These are phyloP conservation scores for Plasmodium berghei DNA, from an alignment of 169 alveolate genomes.

Conservation along the genomic window DNA sequence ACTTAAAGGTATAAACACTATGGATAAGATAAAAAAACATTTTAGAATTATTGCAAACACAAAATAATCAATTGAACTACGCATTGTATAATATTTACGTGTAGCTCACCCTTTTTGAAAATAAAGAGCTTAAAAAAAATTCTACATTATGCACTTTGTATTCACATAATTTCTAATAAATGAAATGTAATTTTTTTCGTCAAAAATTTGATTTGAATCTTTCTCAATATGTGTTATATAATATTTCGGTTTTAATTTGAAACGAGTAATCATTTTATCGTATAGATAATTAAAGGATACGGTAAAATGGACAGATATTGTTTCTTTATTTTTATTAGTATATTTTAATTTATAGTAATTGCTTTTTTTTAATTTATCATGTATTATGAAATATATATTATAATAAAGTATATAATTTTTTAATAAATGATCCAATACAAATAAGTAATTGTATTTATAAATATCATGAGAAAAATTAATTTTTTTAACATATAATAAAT, in stretches of 20 bases:
- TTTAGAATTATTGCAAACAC: too few species aligned
- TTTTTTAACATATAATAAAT: slow-evolving; percentile 69
- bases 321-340: slow-evolving; percentile 70
- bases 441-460: slow-evolving; percentile 71
- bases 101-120: too few species aligned
- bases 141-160: slow-evolving; percentile 9
- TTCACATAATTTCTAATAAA: slow-evolving; percentile 56
- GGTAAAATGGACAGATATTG: slow-evolving; percentile 63
- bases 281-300: slow-evolving; percentile 57
- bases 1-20: too few species aligned
- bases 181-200: slow-evolving; percentile 32
- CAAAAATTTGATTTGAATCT: slow-evolving; percentile 8
- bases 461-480: slow-evolving; percentile 68
- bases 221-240: slow-evolving; percentile 69
- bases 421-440: slow-evolving; percentile 54
- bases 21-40: too few species aligned
- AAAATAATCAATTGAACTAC: too few species aligned
- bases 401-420: slow-evolving; percentile 74
- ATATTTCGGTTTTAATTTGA: slow-evolving; percentile 19
- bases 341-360: slow-evolving; percentile 55
- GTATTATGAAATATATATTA: slow-evolving; percentile 65
- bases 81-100: too few species aligned
- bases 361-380: slow-evolving; percentile 60
- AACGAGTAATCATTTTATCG: slow-evolving; percentile 20
- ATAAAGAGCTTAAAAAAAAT: too few species aligned